A percentile compares a stretch with the other conserved stretches of the same genome.
Evolutionary conservation across 2,329 filamentous ascomycete species (phyloP).

Genomic region (Colletotrichum agaves): DNA sequence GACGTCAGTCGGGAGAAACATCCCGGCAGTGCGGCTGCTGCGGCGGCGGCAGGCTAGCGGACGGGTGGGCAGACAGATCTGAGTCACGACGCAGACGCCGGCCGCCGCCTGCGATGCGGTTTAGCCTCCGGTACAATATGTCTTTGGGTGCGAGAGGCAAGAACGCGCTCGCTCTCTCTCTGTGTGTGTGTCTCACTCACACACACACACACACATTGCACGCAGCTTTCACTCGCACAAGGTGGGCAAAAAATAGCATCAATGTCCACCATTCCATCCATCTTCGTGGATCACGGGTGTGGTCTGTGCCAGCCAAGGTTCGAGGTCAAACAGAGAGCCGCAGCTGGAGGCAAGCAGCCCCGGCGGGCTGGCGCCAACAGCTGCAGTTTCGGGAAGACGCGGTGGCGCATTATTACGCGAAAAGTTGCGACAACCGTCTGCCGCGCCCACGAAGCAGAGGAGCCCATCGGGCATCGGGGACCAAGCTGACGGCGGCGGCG

Average conservation of each 20-base stretch:
- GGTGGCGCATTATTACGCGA: background rate
- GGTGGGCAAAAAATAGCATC: conserved; percentile 28
- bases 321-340: conserved; percentile 24
- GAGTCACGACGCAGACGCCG: conserved; percentile 13
- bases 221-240: conserved; percentile 18
- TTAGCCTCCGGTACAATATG: conserved; percentile 6
- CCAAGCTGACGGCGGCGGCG: conserved; percentile 1
- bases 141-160: conserved; percentile 1
- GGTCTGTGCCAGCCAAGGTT: conserved; percentile 20
- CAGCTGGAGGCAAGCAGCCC: conserved; percentile 24
- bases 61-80: background rate
- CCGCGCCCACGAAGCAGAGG: background rate
- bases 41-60: background rate
- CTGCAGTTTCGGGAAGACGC: conserved; percentile 20
- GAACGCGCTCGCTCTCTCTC: background rate
- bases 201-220: background rate
- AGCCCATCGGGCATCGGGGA: conserved; percentile 1
- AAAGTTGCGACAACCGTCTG: background rate
- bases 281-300: background rate
- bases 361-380: conserved; percentile 4
- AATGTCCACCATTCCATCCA: conserved; percentile 7
- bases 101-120: background rate
- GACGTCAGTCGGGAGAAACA: background rate
- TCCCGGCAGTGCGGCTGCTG: conserved; percentile 1
- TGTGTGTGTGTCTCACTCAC: too few species aligned